Conservation (phyloP, 768 basidiomycete genomes). For the Omphalotus guepiniiformis region DNA sequence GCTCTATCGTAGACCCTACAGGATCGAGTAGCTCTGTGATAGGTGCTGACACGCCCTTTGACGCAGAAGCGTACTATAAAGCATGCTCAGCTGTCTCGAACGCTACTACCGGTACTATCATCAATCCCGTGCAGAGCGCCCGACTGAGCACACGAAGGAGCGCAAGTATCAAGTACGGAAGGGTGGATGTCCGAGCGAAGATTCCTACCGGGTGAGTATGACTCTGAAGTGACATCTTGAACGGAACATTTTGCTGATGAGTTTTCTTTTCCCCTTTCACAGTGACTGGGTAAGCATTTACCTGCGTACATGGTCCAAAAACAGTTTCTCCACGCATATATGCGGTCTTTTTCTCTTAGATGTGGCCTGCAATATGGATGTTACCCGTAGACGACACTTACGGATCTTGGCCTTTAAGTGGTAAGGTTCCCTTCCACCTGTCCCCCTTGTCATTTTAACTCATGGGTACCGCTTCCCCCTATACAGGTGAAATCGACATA, state of each 20-base stretch:
- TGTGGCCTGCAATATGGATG: constrained; percentile 88
- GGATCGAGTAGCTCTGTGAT: constrained; percentile 28
- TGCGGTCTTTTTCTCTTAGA: constrained; percentile 23
- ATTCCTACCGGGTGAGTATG: constrained; percentile 65
- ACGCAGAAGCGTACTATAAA: constrained; percentile 48
- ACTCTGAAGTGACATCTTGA: too few relatives aligned
- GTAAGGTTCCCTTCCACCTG: constrained; percentile 21
- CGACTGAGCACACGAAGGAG: constrained; percentile 71
- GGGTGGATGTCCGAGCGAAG: constrained; percentile 80
- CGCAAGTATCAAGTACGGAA: constrained; percentile 73
- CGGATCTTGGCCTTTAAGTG: constrained; percentile 62
- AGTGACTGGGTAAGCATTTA: constrained; percentile 67
- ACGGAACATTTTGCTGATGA: too few relatives aligned
- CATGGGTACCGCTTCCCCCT: constrained; percentile 2
- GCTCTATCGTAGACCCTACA: constrained; percentile 13
- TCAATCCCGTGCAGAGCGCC: constrained; percentile 83
- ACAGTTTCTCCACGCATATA: constrained; percentile 9
- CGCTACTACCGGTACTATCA: constrained; percentile 56
- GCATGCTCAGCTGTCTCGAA: constrained; percentile 76
- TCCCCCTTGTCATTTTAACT: background rate
- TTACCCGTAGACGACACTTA: constrained; percentile 64
- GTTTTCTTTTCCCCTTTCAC: constrained; percentile 9
- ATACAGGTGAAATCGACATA: constrained; percentile 36
- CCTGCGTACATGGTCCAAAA: too few relatives aligned
- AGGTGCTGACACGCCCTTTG: constrained; percentile 36